Evolutionary conservation across 768 basidiomycete species (phyloP).

Genomic region (Pluteus cervinus): DNA sequence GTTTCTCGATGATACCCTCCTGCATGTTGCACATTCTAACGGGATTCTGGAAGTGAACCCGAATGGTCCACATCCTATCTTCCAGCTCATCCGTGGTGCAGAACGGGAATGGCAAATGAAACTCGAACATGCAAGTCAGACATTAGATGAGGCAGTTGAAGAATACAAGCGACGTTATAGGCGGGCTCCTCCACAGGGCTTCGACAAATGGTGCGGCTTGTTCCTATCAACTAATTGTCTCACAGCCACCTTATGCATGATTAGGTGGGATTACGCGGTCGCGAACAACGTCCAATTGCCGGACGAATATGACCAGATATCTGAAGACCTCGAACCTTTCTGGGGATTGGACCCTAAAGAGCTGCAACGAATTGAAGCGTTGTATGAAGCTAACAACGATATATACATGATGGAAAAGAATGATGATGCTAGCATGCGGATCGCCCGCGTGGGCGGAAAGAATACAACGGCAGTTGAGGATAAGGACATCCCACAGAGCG

Average conservation of each 20-base stretch:
- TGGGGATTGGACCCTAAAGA: slow-evolving; percentile 55
- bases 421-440: slow-evolving; percentile 14
- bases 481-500: too few species aligned
- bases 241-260: not conserved
- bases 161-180: slow-evolving; percentile 75
- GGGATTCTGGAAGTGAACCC: slow-evolving; percentile 34
- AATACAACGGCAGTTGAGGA: slow-evolving; percentile 28
- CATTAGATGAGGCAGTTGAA: slow-evolving; percentile 62
- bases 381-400: slow-evolving; percentile 31
- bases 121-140: slow-evolving; percentile 66
- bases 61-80: slow-evolving; percentile 63
- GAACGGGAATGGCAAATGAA: slow-evolving; percentile 54
- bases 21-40: slow-evolving; percentile 29
- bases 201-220: slow-evolving; percentile 78
- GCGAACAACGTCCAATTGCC: slow-evolving; percentile 69
- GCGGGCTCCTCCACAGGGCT: slow-evolving; percentile 80
- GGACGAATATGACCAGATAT: slow-evolving; percentile 81
- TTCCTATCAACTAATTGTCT: not conserved
- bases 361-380: slow-evolving; percentile 26
- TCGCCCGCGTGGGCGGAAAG: slow-evolving; percentile 30
- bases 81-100: slow-evolving; percentile 66
- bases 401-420: slow-evolving; percentile 36
- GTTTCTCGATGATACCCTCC: slow-evolving; percentile 7
- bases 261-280: slow-evolving; percentile 51
- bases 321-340: slow-evolving; percentile 76